These are phyloP conservation scores for Fusarium fujikuroi DNA, from an alignment of 2,329 filamentous ascomycete genomes.

Conservation along the genomic window DNA sequence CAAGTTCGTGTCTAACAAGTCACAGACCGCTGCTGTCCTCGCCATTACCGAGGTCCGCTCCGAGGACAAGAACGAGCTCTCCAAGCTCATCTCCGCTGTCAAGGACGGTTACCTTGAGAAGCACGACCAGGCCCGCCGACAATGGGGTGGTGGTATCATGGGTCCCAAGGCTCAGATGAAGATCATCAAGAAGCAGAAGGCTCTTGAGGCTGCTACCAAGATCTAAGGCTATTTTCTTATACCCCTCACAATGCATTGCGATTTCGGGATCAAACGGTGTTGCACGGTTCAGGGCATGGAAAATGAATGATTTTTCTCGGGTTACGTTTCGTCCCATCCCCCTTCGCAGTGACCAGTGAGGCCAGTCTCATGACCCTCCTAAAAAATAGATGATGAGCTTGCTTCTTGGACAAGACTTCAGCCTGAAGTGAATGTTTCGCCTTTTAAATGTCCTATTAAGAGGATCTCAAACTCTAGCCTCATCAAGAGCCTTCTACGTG, in stretches of 20 bases:
- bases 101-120: conserved; percentile 99
- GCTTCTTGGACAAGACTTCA: conserved; percentile 40
- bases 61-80: conserved; percentile 98
- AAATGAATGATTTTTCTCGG: conserved; percentile 55
- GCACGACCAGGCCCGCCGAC: conserved; percentile 88
- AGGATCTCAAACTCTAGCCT: background rate
- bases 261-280: conserved; percentile 54
- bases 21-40: conserved; percentile 90
- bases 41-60: conserved; percentile 96
- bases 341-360: conserved; percentile 46
- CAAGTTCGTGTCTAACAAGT: conserved; percentile 44
- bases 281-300: conserved; percentile 56
- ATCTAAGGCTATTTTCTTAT: conserved; percentile 73
- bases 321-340: conserved; percentile 47
- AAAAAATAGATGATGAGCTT: conserved; percentile 53
- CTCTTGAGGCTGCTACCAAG: conserved; percentile 94
- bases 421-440: conserved; percentile 10
- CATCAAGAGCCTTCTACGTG: too few species aligned
- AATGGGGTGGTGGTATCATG: conserved; percentile 99
- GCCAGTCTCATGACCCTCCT: conserved; percentile 44
- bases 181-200: conserved; percentile 90
- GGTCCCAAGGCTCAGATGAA: conserved; percentile 87
- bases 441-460: too few species aligned
- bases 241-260: conserved; percentile 54
- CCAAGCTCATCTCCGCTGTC: conserved; percentile 94